phyloP scores from a whole-genome alignment of 2,329 filamentous ascomycete species.

The Claviceps monticola region DNA sequence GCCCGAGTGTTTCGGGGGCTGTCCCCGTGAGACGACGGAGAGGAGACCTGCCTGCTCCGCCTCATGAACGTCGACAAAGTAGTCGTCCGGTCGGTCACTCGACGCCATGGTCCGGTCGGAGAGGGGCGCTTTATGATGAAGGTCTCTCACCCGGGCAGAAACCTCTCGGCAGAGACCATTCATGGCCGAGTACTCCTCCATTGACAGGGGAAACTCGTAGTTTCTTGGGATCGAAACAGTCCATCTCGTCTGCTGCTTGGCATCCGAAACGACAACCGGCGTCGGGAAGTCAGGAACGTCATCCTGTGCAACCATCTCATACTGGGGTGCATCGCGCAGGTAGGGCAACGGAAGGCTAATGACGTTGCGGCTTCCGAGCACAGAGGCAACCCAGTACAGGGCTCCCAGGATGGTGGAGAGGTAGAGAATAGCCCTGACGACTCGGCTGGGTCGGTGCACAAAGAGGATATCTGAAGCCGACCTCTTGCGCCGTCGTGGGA shows the following conservation, averaged over 20 bases:
- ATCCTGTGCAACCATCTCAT: constrained; percentile 54
- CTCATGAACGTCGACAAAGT: constrained; percentile 63
- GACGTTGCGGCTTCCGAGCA: constrained; percentile 15
- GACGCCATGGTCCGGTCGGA: constrained; percentile 30
- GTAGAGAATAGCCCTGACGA: constrained; percentile 43
- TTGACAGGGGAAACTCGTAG: constrained; percentile 51
- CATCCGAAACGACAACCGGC: constrained; percentile 56
- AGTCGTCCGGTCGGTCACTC: constrained; percentile 49
- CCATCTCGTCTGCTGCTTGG: constrained; percentile 54
- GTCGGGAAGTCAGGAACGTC: constrained; percentile 58
- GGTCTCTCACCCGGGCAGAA: constrained; percentile 40
- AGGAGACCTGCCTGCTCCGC: constrained; percentile 53
- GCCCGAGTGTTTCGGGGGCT: constrained; percentile 26
- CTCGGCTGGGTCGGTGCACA: constrained; percentile 38
- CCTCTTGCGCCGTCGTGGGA: constrained; percentile 48
- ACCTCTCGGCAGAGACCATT: constrained; percentile 54
- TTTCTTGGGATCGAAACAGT: constrained; percentile 64
- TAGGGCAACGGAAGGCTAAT: constrained; percentile 25
- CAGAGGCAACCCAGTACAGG: constrained; percentile 30
- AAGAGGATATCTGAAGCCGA: constrained; percentile 31
- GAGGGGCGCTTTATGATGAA: constrained; percentile 22
- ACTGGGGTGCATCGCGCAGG: constrained; percentile 31
- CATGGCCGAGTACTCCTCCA: constrained; percentile 54
- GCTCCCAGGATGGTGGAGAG: constrained; percentile 34
- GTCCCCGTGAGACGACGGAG: constrained; percentile 24